These are phyloP conservation scores for Penicillium fuscoglaucum DNA, from an alignment of 2,329 filamentous ascomycete species.

Conservation along the genomic window DNA sequence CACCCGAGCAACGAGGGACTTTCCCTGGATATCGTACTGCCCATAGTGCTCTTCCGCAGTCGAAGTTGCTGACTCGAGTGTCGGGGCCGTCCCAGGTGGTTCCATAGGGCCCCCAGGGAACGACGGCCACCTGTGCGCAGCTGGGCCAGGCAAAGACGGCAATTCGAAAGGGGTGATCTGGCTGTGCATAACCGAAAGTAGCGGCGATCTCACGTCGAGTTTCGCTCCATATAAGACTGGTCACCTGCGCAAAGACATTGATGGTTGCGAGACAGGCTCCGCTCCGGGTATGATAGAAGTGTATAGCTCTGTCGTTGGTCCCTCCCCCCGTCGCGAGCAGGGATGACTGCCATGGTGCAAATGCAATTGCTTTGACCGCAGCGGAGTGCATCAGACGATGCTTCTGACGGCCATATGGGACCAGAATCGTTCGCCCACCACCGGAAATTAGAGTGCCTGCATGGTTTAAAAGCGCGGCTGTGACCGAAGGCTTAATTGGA, in stretches of 20 bases:
- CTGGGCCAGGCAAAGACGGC: constrained; percentile 94
- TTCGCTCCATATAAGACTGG: constrained; percentile 84
- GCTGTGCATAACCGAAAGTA: constrained; percentile 90
- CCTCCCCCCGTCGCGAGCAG: constrained; percentile 89
- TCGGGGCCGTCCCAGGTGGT: constrained; percentile 31
- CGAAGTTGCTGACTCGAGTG: constrained; percentile 27
- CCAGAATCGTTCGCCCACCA: constrained; percentile 45
- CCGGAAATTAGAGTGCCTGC: constrained; percentile 33
- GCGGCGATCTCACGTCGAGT: constrained; percentile 84
- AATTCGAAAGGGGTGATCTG: constrained; percentile 84
- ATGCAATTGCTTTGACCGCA: constrained; percentile 94
- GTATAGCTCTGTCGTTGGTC: constrained; percentile 90
- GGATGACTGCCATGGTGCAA: constrained; percentile 89
- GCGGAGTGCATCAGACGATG: constrained; percentile 78
- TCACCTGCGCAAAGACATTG: constrained; percentile 89
- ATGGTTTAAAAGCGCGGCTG: constrained; percentile 26
- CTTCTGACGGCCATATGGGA: constrained; percentile 60
- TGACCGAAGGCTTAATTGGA: constrained; percentile 17
- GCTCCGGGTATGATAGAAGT: constrained; percentile 87
- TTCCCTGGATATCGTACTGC: constrained; percentile 81
- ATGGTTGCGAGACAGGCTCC: constrained; percentile 86
- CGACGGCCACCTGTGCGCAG: constrained; percentile 78
- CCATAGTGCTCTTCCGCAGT: constrained; percentile 65
- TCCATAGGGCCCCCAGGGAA: constrained; percentile 72
- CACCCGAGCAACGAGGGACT: constrained; percentile 42